These are phyloP conservation scores for Angophora floribunda DNA, from an alignment of 345 rosid species.

Conservation along the genomic window DNA sequence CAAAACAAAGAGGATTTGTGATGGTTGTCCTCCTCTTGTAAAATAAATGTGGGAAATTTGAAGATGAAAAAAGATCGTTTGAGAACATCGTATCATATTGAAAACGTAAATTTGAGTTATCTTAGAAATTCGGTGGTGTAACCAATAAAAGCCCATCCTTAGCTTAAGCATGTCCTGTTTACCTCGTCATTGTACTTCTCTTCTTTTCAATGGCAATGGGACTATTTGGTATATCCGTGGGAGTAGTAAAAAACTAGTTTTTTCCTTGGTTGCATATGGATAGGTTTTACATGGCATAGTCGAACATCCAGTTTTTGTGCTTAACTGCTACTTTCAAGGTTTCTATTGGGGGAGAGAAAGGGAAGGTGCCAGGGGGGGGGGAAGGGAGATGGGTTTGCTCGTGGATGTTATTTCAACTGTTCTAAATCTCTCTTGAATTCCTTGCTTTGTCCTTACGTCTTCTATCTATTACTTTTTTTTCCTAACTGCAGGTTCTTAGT, in stretches of 20 bases:
- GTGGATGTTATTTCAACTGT: background rate
- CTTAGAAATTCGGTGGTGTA: background rate
- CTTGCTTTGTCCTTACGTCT: background rate
- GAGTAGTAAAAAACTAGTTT: background rate
- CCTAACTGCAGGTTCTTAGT: conserved; percentile 66
- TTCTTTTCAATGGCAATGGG: background rate
- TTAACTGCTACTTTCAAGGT: background rate
- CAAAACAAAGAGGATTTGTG: background rate
- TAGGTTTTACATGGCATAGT: background rate
- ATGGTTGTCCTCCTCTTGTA: background rate
- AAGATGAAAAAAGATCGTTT: background rate
- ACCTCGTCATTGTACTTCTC: background rate
- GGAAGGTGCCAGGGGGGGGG: no score
- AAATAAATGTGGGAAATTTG: background rate
- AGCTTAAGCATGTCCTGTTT: background rate
- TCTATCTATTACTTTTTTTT: background rate
- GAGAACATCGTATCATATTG: background rate
- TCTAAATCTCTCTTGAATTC: background rate
- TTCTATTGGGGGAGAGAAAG: no score
- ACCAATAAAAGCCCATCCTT: background rate
- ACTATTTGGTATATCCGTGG: background rate
- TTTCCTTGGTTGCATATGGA: background rate
- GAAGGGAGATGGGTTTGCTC: no score
- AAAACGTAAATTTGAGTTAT: background rate
- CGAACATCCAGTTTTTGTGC: background rate